Evolutionary conservation across 331 rosid genomes (phyloP).

Genomic region (Pyrus hybrid): DNA sequence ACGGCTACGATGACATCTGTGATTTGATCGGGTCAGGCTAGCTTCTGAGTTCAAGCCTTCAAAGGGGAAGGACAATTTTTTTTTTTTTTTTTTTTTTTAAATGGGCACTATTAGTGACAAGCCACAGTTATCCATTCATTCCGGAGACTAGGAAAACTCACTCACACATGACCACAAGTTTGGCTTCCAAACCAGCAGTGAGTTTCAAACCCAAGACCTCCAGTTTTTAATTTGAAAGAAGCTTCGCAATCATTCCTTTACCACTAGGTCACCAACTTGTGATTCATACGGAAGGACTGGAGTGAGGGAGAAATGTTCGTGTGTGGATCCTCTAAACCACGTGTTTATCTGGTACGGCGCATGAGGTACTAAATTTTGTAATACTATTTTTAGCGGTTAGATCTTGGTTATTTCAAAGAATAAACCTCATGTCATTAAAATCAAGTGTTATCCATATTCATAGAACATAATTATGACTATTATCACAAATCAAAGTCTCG

Average conservation of each 20-base stretch:
- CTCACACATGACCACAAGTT: no score
- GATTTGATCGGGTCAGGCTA: neutral
- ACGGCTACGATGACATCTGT: neutral
- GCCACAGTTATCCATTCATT: rapidly evolving
- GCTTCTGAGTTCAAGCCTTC: neutral
- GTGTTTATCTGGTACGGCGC: neutral
- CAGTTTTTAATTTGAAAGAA: rapidly evolving
- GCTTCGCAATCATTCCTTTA: rapidly evolving
- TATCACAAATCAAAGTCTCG: neutral
- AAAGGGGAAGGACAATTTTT: neutral
- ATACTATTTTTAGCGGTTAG: no score
- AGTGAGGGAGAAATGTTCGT: neutral
- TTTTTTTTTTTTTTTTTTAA: no score
- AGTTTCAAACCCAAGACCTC: no score
- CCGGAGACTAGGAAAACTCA: no score
- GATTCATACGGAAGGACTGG: neutral
- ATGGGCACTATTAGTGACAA: rapidly evolving
- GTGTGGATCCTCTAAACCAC: neutral
- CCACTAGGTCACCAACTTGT: no score
- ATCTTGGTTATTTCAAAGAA: no score
- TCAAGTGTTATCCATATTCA: neutral
- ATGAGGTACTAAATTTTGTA: neutral
- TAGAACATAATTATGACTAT: neutral
- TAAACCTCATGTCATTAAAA: neutral
- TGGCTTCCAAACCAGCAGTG: rapidly evolving